These are phyloP conservation scores for Globisporangium heterothallicum DNA, from an alignment of 352 stramenopile species.

Conservation along the genomic window DNA sequence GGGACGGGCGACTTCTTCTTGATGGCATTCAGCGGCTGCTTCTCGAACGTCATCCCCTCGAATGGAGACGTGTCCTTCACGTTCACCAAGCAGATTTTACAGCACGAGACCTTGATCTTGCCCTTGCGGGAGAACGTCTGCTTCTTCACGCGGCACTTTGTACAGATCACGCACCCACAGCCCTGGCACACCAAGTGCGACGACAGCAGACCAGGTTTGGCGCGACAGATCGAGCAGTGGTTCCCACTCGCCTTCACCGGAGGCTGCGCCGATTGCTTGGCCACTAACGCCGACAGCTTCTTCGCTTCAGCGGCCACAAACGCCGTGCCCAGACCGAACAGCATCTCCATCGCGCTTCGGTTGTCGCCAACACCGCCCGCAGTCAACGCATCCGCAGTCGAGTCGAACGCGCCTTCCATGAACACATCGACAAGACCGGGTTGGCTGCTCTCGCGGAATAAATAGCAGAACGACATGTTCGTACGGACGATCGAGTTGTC, in stretches of 20 bases:
- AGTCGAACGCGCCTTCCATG: conserved; percentile 69
- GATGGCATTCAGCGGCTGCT: conserved; percentile 22
- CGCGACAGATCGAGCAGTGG: conserved; percentile 58
- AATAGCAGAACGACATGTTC: conserved; percentile 66
- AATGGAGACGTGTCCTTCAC: conserved; percentile 67
- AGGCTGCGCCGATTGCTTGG: conserved; percentile 30
- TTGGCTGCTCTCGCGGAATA: conserved; percentile 49
- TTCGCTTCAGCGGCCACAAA: conserved; percentile 53
- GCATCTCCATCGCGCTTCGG: conserved; percentile 61
- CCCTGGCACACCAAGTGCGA: conserved; percentile 54
- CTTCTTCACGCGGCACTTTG: conserved; percentile 68
- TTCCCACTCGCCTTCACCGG: conserved; percentile 30
- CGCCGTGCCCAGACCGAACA: conserved; percentile 41
- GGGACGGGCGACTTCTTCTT: too few relatives aligned
- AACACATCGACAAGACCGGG: conserved; percentile 61
- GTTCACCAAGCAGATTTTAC: conserved; percentile 68
- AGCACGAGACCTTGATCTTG: conserved; percentile 64
- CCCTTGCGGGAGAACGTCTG: conserved; percentile 42
- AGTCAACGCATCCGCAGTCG: conserved; percentile 46
- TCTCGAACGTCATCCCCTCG: conserved; percentile 39
- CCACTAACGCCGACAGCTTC: conserved; percentile 60
- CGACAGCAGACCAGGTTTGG: conserved; percentile 48
- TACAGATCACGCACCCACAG: conserved; percentile 67
- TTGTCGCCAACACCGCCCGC: conserved; percentile 64
- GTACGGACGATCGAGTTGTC: conserved; percentile 75